Base-by-base conservation (phyloP, 768 basidiomycete species). In the Suillus americanus region DNA sequence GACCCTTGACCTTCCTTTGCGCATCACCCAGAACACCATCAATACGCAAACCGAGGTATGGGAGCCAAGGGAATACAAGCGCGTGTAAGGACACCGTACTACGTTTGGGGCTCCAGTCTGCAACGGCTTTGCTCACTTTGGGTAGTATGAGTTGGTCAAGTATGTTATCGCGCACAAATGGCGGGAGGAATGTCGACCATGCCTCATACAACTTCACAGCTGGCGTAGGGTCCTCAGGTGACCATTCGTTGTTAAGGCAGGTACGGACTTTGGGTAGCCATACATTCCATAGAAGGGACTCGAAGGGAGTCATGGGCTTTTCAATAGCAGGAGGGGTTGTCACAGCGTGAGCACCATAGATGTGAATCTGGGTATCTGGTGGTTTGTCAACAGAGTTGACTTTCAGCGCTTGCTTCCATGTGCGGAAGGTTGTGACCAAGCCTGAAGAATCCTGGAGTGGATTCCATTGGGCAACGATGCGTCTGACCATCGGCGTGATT, bases 261-360 rank as follows among this genome's bases (percentile, higher is more conserved):
- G 94, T 93, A 33, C 97, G 87, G n/a, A 99, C 90, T 78, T 88
- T 93, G 0, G 97, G 97, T 33, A 99, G 79, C 97, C 96, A 99
- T 12, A 92, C 82, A 68, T 90, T 93, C 96, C 97, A 99, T 16
- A 99, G 77, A 30, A 99, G 81, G 65, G 90, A 93, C 73, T 99
- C 97, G 73, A 93, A 99, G 0, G 97, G 90, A 18, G 95, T 95
- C 97, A 99, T 99, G 3, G 82, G 82, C 66, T 78, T 81, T 65
- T 86, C 86, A 54, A 79, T 72, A 18, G 78, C 70, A 5, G 77
- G 66, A 7, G 75, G 68, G 14, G 73, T 67, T 9, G 74, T 68
- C 4, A 69, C 62, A 14, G 79, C 78, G 62, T 76, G 79, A 9
- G 80, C 74, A n/a, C 88, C 89, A 72, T 86, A 89, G 4, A 86